Evolutionary conservation across 257 asterid species (phyloP).

Genomic region (Ilex aquifolium): DNA sequence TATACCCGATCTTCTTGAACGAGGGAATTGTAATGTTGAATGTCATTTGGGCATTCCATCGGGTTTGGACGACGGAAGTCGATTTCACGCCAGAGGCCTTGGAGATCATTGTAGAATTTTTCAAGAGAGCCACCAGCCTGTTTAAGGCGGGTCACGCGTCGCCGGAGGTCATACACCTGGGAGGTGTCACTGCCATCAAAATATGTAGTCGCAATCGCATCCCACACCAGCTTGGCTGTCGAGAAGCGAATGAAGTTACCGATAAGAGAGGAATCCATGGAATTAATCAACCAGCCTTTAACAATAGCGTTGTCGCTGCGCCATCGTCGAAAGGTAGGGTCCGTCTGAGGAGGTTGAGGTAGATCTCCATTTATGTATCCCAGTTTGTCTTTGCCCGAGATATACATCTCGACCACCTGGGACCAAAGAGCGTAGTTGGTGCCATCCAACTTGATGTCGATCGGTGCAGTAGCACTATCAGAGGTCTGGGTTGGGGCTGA

Average conservation of each 20-base stretch:
- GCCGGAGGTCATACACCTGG: too few species aligned
- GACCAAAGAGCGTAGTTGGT: not conserved
- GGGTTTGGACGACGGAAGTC: too few species aligned
- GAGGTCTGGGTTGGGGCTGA: not conserved
- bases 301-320: not conserved
- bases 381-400: too few species aligned
- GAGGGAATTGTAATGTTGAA: too few species aligned
- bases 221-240: too few species aligned
- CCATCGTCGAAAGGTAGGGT: not conserved
- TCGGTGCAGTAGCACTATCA: not conserved
- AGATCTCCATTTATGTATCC: not conserved
- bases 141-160: too few species aligned
- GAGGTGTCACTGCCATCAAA: too few species aligned
- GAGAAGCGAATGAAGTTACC: too few species aligned
- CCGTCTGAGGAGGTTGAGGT: not conserved
- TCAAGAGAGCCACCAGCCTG: not conserved
- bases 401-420: too few species aligned
- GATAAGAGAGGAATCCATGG: not conserved
- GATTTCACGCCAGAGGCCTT: not conserved
- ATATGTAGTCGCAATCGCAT: too few species aligned
- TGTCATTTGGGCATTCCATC: not conserved
- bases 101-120: not conserved
- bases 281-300: too few species aligned
- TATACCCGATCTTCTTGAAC: too few species aligned
- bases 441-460: not conserved